Evolutionary conservation across 2,329 filamentous ascomycete genomes (phyloP), one percentile per base, ranked within the genome.

Genomic region (Fragosphaeria purpurea): DNA sequence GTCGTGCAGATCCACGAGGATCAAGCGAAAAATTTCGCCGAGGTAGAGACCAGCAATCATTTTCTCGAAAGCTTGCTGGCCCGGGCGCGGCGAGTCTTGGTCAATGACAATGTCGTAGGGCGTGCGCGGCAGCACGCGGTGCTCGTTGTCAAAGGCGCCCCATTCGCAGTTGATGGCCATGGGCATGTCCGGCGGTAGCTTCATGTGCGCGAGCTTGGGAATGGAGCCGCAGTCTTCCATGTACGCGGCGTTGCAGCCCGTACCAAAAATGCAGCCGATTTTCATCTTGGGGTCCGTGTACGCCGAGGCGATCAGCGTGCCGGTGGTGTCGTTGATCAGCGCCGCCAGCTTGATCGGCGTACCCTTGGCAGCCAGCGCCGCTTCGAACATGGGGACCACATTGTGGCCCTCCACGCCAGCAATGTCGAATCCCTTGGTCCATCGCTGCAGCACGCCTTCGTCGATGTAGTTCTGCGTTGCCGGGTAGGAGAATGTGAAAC

Each of bases 101-200:
- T 97, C 91, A 62, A 97, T 88, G 58, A 84, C 81, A 54, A 86
- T 73, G 65, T 97, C 91, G 68, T 93, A 96, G 52, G 79, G 79
- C 32, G 90, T 95, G 50, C 82, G 79, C 10, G 90, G 90, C 10
- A 96, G 82, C 50, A 96, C 85, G 61, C 85, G 77, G 71, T 91
- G 85, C 68, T 95, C 87, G 67, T 95, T 95, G 68, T 96, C 91
- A 63, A 97, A 96, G 37, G 91, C 90, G 58, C 91, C 91, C 79
- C 90, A 96, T 68, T 97, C 91, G 73, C 90, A 96, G 75, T 96
- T 96, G 72, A 97, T 95, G 48, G 88, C 89, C 76, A 96, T 94
- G 44, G 85, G 88, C 54, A 82, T 82, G 55, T 93, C 83, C 0
- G 88, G 74, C 46, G 89, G 86, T 39, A 97, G 79, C 62, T 94